phyloP scores from a whole-genome alignment of 1,139 yeast genomes.

The Martiniozyma asiatica region DNA sequence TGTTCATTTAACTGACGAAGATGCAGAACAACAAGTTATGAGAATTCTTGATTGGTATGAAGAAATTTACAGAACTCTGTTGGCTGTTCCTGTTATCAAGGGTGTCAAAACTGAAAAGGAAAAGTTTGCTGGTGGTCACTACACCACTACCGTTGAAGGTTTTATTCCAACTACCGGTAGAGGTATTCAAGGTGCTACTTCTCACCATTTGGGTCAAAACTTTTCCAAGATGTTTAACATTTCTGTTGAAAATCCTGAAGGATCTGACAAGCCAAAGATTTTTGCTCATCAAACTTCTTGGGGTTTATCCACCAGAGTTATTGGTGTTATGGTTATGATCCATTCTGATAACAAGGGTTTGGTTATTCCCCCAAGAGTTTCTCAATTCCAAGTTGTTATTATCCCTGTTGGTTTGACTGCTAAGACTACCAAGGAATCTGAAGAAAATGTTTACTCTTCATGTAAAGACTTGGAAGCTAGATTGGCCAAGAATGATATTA shows the following conservation, averaged over 20 bases:
- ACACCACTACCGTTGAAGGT: slow-evolving; percentile 93
- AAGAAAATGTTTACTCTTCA: slow-evolving; percentile 55
- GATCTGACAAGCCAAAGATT: slow-evolving; percentile 73
- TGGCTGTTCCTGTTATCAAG: slow-evolving; percentile 95
- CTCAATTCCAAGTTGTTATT: slow-evolving; percentile 82
- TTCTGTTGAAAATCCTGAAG: slow-evolving; percentile 88
- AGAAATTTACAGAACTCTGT: slow-evolving; percentile 73
- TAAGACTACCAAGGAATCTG: slow-evolving; percentile 69
- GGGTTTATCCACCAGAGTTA: slow-evolving; percentile 97
- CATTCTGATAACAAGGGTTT: slow-evolving; percentile 98
- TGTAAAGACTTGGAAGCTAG: slow-evolving; percentile 54
- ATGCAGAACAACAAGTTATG: slow-evolving; percentile 72
- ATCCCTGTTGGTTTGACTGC: slow-evolving; percentile 92
- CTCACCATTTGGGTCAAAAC: slow-evolving; percentile 96
- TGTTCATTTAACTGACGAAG: slow-evolving; percentile 75
- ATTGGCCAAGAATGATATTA: slow-evolving; percentile 46
- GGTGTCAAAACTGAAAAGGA: slow-evolving; percentile 95
- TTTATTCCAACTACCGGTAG: slow-evolving; percentile 97
- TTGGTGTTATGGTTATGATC: slow-evolving; percentile 98
- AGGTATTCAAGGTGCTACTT: slow-evolving; percentile 99
- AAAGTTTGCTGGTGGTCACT: slow-evolving; percentile 96
- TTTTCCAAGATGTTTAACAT: slow-evolving; percentile 98
- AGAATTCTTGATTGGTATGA: slow-evolving; percentile 82
- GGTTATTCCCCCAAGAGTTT: slow-evolving; percentile 94
- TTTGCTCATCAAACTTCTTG: slow-evolving; percentile 95